phyloP scores from a whole-genome alignment of 2,329 filamentous ascomycete genomes.

The Zalaria obscura region DNA sequence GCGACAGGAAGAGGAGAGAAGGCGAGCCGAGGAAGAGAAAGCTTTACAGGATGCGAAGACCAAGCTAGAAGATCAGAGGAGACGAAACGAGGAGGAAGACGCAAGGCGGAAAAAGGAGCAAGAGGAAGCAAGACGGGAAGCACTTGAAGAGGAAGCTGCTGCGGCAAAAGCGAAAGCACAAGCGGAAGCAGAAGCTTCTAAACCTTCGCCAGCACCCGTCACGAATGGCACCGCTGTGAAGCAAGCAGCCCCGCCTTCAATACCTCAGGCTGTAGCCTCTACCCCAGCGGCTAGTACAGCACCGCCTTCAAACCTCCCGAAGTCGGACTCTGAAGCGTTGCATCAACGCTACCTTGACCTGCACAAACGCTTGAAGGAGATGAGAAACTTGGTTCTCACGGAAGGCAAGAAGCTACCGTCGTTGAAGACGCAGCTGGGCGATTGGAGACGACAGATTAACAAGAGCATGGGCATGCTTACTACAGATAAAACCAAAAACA shows the following conservation, averaged over 20 bases:
- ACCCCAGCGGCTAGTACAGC: neutral
- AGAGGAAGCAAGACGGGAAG: conserved; percentile 13
- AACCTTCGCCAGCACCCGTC: neutral
- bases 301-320: neutral
- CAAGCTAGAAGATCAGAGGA: conserved; percentile 4
- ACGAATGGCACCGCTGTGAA: conserved; percentile 2
- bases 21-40: conserved; percentile 9
- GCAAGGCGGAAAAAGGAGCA: conserved; percentile 9
- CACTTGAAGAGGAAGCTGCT: conserved; percentile 9
- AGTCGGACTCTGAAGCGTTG: conserved; percentile 22
- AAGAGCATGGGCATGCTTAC: conserved; percentile 63
- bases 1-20: conserved; percentile 14
- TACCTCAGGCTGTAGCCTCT: neutral
- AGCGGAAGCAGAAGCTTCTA: conserved; percentile 8
- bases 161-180: conserved; percentile 13
- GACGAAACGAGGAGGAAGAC: conserved; percentile 4
- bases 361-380: conserved; percentile 52
- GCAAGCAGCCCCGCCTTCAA: neutral
- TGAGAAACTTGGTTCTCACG: conserved; percentile 38
- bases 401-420: conserved; percentile 41
- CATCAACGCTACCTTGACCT: conserved; percentile 40
- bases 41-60: conserved; percentile 2
- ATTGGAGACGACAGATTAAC: conserved; percentile 55
- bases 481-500: conserved; percentile 49
- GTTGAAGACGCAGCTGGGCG: conserved; percentile 53